Evolutionary conservation across 495 filamentous ascomycete species (phyloP).

Genomic region (Podospora conica): DNA sequence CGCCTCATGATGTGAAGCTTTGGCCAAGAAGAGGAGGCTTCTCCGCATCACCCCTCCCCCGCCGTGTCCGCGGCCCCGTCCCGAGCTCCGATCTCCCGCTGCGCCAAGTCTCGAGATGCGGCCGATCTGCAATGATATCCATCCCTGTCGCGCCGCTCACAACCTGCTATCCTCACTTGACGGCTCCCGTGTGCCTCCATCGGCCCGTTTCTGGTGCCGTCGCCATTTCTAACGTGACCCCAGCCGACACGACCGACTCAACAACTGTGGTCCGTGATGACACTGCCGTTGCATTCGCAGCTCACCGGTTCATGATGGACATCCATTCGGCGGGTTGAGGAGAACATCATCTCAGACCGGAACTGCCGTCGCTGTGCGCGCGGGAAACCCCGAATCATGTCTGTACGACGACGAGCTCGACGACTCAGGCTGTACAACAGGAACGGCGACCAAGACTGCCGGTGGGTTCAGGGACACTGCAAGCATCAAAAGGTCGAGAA

Average conservation of each 20-base stretch:
- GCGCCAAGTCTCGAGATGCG: neutral
- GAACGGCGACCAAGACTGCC: neutral
- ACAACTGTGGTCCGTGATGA: neutral
- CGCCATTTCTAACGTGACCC: neutral
- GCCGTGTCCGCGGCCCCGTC: neutral
- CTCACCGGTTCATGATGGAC: neutral
- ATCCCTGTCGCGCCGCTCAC: neutral
- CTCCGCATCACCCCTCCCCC: neutral
- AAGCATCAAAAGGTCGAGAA: neutral
- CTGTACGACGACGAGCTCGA: neutral
- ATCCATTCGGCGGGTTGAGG: neutral
- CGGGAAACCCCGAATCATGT: neutral
- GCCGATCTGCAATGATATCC: neutral
- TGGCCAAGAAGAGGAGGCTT: neutral
- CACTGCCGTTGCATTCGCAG: neutral
- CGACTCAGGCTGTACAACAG: neutral
- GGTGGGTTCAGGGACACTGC: neutral
- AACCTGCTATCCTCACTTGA: no score
- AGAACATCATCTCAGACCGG: neutral
- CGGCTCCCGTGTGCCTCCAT: neutral
- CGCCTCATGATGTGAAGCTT: neutral
- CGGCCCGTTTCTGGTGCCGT: conserved; percentile 9
- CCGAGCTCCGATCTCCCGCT: neutral
- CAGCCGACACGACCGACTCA: neutral
- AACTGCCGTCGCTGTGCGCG: neutral